Conservation (phyloP, 257 asterid genomes). For the Verbena officinalis region DNA sequence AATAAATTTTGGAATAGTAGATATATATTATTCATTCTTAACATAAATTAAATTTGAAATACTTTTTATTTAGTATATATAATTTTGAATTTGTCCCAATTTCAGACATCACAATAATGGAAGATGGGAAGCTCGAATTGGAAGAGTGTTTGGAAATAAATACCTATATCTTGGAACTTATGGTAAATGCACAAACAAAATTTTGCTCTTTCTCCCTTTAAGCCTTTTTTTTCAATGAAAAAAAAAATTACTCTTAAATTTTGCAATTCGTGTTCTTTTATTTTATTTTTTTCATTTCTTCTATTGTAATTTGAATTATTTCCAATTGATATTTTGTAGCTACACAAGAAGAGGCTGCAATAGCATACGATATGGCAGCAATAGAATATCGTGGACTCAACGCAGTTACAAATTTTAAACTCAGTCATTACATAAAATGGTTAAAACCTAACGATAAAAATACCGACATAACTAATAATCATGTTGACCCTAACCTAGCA, state of each 20-base stretch:
- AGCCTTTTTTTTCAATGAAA: too few relatives aligned
- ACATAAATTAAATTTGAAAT: not conserved
- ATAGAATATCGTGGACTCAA: constrained; percentile 82
- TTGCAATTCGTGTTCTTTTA: too few relatives aligned
- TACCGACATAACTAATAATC: constrained; percentile 23
- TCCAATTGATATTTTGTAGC: constrained; percentile 41
- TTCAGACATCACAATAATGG: constrained; percentile 87
- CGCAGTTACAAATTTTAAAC: constrained; percentile 84
- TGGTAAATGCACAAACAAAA: constrained; percentile 40
- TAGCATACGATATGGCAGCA: constrained; percentile 91
- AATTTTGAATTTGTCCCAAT: constrained; percentile 6
- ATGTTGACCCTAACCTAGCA: constrained; percentile 19
- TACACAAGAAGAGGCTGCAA: constrained; percentile 89
- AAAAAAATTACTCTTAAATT: too few relatives aligned
- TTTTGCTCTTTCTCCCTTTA: not conserved
- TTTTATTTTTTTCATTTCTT: too few relatives aligned
- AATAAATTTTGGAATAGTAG: too few relatives aligned
- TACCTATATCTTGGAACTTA: constrained; percentile 87
- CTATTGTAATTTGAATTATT: too few relatives aligned
- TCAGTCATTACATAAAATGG: constrained; percentile 88
- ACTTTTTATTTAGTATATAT: not conserved
- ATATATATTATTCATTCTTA: too few relatives aligned
- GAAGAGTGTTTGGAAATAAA: constrained; percentile 81
- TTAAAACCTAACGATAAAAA: constrained; percentile 47
- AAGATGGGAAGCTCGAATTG: constrained; percentile 94